phyloP scores from a whole-genome alignment of 805 yeast species.

The Wickerhamiella spandovensis region DNA sequence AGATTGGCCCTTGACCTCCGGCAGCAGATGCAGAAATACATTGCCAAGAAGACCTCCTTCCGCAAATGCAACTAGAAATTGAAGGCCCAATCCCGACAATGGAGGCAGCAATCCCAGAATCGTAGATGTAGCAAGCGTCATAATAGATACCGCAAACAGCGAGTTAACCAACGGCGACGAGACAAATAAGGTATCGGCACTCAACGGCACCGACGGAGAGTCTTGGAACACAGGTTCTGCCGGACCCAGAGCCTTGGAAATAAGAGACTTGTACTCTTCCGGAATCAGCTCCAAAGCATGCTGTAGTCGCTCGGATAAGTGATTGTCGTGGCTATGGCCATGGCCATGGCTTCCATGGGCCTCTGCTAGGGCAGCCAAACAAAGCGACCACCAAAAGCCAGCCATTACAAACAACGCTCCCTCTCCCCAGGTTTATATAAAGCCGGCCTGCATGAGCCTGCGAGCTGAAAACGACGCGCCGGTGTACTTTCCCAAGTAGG shows the following conservation, averaged over 20 bases:
- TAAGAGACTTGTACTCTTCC: not conserved
- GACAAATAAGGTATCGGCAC: conserved; percentile 4
- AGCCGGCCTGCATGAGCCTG: not conserved
- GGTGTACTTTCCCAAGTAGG: no score
- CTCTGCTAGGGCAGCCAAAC: not conserved
- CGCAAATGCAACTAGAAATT: conserved; percentile 54
- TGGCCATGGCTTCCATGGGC: not conserved
- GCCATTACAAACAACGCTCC: not conserved
- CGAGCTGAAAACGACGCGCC: no score
- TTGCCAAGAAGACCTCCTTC: conserved; percentile 68
- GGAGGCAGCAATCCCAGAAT: conserved; percentile 10
- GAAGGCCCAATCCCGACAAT: conserved; percentile 37
- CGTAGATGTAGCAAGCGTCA: conserved; percentile 10
- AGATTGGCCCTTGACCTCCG: conserved; percentile 39
- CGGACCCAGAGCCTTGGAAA: not conserved
- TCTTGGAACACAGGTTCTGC: not conserved
- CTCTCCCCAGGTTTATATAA: not conserved
- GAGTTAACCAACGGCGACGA: conserved; percentile 10
- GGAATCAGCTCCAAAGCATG: not conserved
- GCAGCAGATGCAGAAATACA: conserved; percentile 56
- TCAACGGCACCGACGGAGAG: not conserved
- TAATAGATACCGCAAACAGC: conserved; percentile 7
- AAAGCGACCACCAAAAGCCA: not conserved
- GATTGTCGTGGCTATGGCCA: not conserved
- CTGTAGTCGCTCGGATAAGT: not conserved